Percentiles rank a stretch among this genome's conserved stretches.
Evolutionary conservation across 2,329 filamentous ascomycete genomes (phyloP).

Genomic region (Aspergillus sp.): DNA sequence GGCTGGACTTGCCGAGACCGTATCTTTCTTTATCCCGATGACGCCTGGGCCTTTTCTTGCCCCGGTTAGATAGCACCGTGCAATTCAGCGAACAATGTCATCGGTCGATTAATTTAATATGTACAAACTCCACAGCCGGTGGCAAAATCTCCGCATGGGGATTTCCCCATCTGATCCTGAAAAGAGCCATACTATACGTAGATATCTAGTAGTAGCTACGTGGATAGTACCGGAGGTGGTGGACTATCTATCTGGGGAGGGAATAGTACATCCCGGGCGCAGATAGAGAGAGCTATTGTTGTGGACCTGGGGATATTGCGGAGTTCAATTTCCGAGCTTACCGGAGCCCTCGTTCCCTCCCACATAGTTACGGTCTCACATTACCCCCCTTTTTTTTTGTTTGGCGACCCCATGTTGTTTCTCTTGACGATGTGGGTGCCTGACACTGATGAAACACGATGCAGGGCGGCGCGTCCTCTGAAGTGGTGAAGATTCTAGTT

Average conservation of each 20-base stretch:
- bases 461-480: constrained; percentile 12
- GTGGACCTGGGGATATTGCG: constrained; percentile 21
- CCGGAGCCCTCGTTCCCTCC: constrained; percentile 4
- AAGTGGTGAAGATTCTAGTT: constrained; percentile 6
- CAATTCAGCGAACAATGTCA: neutral
- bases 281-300: neutral
- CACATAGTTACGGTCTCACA: neutral
- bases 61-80: neutral
- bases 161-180: neutral
- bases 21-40: constrained; percentile 20
- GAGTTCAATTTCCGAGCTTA: constrained; percentile 22
- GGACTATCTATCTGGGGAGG: constrained; percentile 8
- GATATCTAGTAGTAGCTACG: neutral
- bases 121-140: neutral
- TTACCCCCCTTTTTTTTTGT: neutral
- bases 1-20: constrained; percentile 14
- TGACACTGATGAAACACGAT: constrained; percentile 14
- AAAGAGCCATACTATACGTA: neutral
- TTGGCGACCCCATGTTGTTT: neutral
- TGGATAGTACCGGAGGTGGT: neutral
- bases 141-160: constrained; percentile 1
- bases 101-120: neutral
- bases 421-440: constrained; percentile 1
- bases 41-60: neutral
- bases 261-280: constrained; percentile 12